These are phyloP conservation scores for Boletellus deceptivus DNA, from an alignment of 1,284 basidiomycete species.

Conservation along the genomic window DNA sequence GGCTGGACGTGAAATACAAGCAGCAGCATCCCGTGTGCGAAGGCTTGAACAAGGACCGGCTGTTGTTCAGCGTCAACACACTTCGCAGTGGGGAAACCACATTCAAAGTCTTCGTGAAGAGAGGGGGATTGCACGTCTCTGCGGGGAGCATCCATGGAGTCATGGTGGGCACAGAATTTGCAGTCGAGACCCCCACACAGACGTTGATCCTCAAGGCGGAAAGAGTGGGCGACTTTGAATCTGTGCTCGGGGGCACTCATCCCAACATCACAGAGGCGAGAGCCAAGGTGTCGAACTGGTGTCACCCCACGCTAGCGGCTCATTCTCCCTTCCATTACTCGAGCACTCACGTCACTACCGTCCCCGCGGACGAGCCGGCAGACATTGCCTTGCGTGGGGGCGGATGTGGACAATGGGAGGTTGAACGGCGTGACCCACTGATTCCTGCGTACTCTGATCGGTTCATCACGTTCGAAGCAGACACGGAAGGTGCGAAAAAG, in stretches of 20 bases:
- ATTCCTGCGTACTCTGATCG: constrained; percentile 6
- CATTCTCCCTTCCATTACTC: constrained; percentile 8
- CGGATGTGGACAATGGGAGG: constrained; percentile 8
- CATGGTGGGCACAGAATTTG: constrained; percentile 10
- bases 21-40: constrained; percentile 24
- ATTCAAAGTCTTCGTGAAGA: constrained; percentile 18
- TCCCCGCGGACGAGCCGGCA: constrained; percentile 9
- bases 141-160: constrained; percentile 24
- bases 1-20: constrained; percentile 8
- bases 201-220: neutral
- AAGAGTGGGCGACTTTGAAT: neutral
- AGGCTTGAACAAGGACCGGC: constrained; percentile 15
- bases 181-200: neutral
- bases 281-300: constrained; percentile 18
- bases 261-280: constrained; percentile 3
- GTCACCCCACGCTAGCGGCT: constrained; percentile 8
- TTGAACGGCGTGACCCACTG: constrained; percentile 19
- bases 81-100: constrained; percentile 11
- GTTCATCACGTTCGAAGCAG: constrained; percentile 6
- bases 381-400: constrained; percentile 4
- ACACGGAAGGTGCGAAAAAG: neutral
- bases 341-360: constrained; percentile 3
- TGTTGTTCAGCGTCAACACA: constrained; percentile 25
- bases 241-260: constrained; percentile 8
- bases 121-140: constrained; percentile 12